Evolutionary conservation across 148 eudicot species (phyloP), one percentile per base, ranked within the genome.

Genomic region (Suaeda aralocaspica): DNA sequence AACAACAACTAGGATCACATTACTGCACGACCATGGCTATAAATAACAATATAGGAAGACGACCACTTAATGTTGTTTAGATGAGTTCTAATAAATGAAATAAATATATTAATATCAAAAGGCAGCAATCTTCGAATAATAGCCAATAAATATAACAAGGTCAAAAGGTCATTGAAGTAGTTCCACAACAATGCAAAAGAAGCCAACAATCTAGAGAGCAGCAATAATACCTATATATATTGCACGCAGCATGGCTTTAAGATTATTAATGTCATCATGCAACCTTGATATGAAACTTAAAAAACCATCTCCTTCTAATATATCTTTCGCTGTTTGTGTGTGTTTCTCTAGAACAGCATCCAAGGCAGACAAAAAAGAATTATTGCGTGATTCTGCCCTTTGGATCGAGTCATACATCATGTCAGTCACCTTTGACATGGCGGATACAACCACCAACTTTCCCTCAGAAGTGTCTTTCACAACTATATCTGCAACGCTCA

Each of bases 381-480:
- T 89, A 71, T 95, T 92, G 56, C 92, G 84, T 15, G 96, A 77
- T 70, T 95, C 85, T 53, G 99, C 99, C 82, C 76, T 87, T 60
- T 81, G 70, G 72, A 91, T 84, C 30, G 82, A 85, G 72, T 86
- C 92, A 72, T 89, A 91, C 99, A 95, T 95, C 97, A 95, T 95
- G 68, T 95, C 97, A 15, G 99, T 95, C 70, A 95, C 99, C 79
- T 95, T 95, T 31, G 99, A 89, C 99, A 95, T 95, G 30, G 99
- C 99, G 64, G 99, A 95, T 42, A 95, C 99, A 53, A 95, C 90
- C 76, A 95, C 99, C 80, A 91, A 73, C 49, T 86, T 95, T 74
- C 92, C 82, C 81, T 89, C 90, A 9, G 97, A 85, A 2, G 49
- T 59, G 76, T 95, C 99, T 39, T 83, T 78, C 10, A 82, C 79